phyloP scores from a whole-genome alignment of 2,329 filamentous ascomycete genomes.

The Ophiostoma tasmaniense region DNA sequence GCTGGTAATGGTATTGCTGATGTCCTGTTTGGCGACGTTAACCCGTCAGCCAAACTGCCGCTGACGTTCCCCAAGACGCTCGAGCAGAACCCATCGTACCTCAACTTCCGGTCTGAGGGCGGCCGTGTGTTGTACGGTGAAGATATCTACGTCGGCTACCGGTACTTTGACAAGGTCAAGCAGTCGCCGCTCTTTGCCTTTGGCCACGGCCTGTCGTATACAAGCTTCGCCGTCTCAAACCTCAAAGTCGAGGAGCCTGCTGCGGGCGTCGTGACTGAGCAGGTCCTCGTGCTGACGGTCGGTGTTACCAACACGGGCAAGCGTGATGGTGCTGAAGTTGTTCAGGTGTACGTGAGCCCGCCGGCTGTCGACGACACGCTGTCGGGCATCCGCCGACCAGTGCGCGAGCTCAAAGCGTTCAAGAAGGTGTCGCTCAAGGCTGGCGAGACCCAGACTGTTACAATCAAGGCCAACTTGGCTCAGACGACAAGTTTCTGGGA shows the following conservation, averaged over 20 bases:
- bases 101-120: conserved; percentile 65
- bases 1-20: conserved; percentile 57
- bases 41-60: conserved; percentile 60
- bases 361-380: neutral
- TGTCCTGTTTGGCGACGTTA: conserved; percentile 51
- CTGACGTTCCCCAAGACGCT: conserved; percentile 60
- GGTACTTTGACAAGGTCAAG: conserved; percentile 67
- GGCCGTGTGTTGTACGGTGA: conserved; percentile 69
- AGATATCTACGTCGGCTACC: conserved; percentile 72
- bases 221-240: conserved; percentile 47
- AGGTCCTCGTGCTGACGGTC: conserved; percentile 24
- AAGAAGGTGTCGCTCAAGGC: conserved; percentile 36
- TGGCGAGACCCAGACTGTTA: conserved; percentile 3
- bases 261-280: conserved; percentile 32
- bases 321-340: conserved; percentile 43
- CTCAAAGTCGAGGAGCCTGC: neutral
- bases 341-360: conserved; percentile 42
- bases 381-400: conserved; percentile 37
- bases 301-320: conserved; percentile 39
- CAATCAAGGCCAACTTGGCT: conserved; percentile 6
- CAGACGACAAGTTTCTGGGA: conserved; percentile 19
- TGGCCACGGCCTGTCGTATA: conserved; percentile 73
- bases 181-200: conserved; percentile 64
- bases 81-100: conserved; percentile 65
- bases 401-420: conserved; percentile 50